Evolutionary conservation across 2,329 filamentous ascomycete species (phyloP).

Genomic region (Pyricularia grisea): DNA sequence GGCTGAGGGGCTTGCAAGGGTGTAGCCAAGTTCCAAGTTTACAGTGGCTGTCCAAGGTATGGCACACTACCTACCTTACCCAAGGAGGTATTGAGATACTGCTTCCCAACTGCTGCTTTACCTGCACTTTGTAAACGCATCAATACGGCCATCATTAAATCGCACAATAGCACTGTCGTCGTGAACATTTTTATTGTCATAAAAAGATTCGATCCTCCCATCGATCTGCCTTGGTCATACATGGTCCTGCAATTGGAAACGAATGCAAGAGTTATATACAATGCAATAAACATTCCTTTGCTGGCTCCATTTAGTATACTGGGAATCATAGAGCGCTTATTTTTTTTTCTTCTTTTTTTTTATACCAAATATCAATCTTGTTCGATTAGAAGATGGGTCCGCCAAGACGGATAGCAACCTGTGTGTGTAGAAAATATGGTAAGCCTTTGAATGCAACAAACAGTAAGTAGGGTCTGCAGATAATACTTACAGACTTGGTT

Average conservation of each 20-base stretch:
- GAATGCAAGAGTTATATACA: neutral
- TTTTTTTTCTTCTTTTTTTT: neutral
- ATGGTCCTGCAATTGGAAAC: neutral
- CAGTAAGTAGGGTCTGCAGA: no score
- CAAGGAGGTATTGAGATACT: no score
- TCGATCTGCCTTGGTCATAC: neutral
- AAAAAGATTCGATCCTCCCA: neutral
- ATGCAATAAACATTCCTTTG: neutral
- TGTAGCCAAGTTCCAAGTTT: no score
- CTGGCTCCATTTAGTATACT: neutral
- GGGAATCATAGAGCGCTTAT: neutral
- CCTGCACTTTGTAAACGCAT: neutral
- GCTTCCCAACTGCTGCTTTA: no score
- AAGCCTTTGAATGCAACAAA: neutral
- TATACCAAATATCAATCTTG: neutral
- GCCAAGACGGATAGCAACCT: conserved; percentile 6
- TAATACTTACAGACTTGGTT: conserved; percentile 47
- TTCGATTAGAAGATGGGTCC: conserved; percentile 29
- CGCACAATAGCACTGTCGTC: neutral
- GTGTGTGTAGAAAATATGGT: neutral
- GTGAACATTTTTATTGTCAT: neutral
- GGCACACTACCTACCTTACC: no score
- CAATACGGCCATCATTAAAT: neutral
- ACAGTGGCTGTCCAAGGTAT: no score
- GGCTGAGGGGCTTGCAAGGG: neutral